These are phyloP conservation scores for Fusarium xylarioides DNA, from an alignment of 2,329 filamentous ascomycete species.

Conservation along the genomic window DNA sequence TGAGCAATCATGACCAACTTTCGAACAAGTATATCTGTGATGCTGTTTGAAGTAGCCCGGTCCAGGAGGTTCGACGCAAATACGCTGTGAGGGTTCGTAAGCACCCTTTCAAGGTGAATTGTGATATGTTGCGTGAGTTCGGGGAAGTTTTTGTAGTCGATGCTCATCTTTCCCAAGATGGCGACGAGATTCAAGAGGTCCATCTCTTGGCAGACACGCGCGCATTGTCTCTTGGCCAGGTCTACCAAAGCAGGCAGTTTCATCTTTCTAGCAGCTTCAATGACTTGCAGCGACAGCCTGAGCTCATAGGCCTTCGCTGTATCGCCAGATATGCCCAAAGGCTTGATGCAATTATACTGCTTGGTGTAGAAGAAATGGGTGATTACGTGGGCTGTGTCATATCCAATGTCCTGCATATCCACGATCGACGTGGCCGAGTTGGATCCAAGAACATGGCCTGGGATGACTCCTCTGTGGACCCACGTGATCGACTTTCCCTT, in stretches of 20 bases:
- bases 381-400: not conserved
- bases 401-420: not conserved
- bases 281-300: not conserved
- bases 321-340: not conserved
- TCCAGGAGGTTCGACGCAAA: not conserved
- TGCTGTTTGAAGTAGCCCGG: not conserved
- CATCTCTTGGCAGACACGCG: not conserved
- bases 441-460: not conserved
- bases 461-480: not conserved
- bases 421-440: not conserved
- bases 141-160: accelerated
- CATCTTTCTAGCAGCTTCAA: not conserved
- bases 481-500: not conserved
- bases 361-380: conserved; percentile 4
- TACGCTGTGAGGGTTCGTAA: not conserved
- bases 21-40: not conserved
- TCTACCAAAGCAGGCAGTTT: not conserved
- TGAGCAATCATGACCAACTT: not conserved
- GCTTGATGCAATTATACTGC: not conserved
- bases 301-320: not conserved
- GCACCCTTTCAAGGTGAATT: not conserved
- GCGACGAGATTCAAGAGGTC: not conserved
- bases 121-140: not conserved
- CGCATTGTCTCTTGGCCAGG: accelerated
- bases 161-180: not conserved